phyloP scores from a whole-genome alignment of 2,329 filamentous ascomycete species.

The Beauveria sp. region DNA sequence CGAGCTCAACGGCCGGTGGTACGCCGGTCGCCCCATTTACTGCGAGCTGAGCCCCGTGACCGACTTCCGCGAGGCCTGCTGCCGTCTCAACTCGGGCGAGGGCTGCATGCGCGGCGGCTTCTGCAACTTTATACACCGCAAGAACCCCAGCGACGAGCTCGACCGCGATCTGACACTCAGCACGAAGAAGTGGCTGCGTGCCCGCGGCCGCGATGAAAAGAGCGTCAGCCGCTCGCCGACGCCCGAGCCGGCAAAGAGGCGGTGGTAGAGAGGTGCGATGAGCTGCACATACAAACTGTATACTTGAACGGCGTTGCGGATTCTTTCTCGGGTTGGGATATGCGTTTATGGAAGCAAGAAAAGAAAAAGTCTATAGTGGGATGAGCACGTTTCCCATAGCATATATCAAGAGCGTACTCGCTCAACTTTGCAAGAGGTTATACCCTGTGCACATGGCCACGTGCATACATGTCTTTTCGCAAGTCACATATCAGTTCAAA shows the following conservation, averaged over 20 bases:
- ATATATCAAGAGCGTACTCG: neutral
- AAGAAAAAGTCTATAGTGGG: neutral
- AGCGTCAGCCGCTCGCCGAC: constrained; percentile 77
- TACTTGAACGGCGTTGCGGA: too few relatives aligned
- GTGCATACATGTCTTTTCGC: neutral
- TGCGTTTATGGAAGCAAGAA: neutral
- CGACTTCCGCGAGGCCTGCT: constrained; percentile 96
- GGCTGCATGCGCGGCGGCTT: constrained; percentile 94
- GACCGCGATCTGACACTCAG: constrained; percentile 79
- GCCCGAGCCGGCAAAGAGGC: constrained; percentile 71
- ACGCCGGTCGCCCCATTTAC: constrained; percentile 93
- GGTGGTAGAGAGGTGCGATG: constrained; percentile 40
- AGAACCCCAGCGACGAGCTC: constrained; percentile 83
- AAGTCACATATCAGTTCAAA: neutral
- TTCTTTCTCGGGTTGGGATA: neutral
- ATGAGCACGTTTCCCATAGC: neutral
- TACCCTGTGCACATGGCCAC: neutral
- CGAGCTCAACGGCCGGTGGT: constrained; percentile 90
- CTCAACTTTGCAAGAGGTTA: neutral
- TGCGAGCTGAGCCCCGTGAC: constrained; percentile 96
- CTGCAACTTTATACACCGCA: constrained; percentile 99
- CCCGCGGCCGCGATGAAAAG: constrained; percentile 74
- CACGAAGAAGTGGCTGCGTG: constrained; percentile 94
- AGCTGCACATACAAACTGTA: too few relatives aligned
- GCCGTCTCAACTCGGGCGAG: constrained; percentile 86